Conservation (phyloP, 768 basidiomycete species). For the Leccinellum luteum region DNA sequence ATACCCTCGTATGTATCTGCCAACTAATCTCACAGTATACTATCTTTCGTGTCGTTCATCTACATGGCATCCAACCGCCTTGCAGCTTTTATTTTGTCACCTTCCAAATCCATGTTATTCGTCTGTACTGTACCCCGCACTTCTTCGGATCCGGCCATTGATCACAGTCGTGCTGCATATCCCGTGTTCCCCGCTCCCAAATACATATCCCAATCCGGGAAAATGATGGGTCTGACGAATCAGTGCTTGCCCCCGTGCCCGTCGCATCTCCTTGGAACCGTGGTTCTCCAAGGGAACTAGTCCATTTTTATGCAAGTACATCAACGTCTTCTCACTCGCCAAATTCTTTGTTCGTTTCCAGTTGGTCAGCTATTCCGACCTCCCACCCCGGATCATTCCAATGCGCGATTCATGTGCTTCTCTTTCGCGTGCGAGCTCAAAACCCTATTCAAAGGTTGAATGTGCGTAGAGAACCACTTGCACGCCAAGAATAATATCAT, state of each 20-base stretch:
- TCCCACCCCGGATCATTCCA: slow-evolving; percentile 1
- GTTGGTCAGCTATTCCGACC: background rate
- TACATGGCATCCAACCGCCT: background rate
- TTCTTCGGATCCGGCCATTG: background rate
- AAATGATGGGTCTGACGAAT: background rate
- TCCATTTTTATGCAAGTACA: background rate
- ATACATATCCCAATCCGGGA: background rate
- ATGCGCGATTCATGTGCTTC: background rate
- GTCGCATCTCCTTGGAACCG: background rate
- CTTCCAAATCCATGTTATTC: background rate
- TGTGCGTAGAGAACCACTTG: background rate
- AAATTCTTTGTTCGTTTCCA: background rate
- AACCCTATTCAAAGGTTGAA: slow-evolving; percentile 11
- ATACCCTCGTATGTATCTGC: background rate
- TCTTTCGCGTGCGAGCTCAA: slow-evolving; percentile 11
- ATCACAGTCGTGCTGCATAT: background rate
- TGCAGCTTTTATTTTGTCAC: background rate
- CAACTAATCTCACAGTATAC: background rate
- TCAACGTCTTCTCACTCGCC: background rate
- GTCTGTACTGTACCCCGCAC: background rate
- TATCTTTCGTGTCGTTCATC: background rate
- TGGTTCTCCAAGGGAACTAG: background rate
- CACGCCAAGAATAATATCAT: background rate
- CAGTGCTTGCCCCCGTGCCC: background rate
- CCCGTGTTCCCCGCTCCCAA: background rate